Conservation (phyloP, 2,329 filamentous ascomycete genomes). For the Acrocalymma vagum region DNA sequence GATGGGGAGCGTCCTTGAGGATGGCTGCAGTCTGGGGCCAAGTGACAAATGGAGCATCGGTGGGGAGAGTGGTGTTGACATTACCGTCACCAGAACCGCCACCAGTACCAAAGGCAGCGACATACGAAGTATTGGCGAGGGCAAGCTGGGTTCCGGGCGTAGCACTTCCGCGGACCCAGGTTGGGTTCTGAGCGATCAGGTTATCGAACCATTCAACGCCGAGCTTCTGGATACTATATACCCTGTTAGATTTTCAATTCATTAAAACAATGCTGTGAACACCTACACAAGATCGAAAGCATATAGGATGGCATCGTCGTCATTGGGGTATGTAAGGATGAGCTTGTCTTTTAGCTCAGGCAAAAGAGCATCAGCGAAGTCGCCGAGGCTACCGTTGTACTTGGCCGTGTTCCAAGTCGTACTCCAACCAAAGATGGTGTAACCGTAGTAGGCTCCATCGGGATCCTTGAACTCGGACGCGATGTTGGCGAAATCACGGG, state of each 20-base stretch:
- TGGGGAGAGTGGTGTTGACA: constrained; percentile 37
- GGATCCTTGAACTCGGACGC: constrained; percentile 53
- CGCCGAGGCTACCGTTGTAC: constrained; percentile 37
- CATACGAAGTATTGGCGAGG: constrained; percentile 28
- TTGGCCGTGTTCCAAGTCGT: constrained; percentile 50
- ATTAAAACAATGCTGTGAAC: not conserved
- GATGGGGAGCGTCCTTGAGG: constrained; percentile 57
- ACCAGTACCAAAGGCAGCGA: constrained; percentile 24
- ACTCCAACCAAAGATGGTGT: constrained; percentile 47
- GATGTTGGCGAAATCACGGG: constrained; percentile 56
- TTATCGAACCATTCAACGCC: constrained; percentile 58
- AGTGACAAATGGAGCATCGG: constrained; percentile 51
- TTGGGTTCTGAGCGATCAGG: constrained; percentile 58
- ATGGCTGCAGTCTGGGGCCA: constrained; percentile 62
- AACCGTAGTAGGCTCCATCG: constrained; percentile 54
- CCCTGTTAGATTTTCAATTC: constrained; percentile 1
- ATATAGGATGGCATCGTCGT: constrained; percentile 65
- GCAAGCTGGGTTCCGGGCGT: constrained; percentile 52
- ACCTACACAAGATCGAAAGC: constrained; percentile 57
- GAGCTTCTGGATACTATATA: constrained; percentile 41
- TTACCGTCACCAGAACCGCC: constrained; percentile 6
- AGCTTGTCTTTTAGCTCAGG: constrained; percentile 64
- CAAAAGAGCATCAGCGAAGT: constrained; percentile 55
- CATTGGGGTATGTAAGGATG: constrained; percentile 65
- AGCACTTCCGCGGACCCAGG: constrained; percentile 62